Base-by-base conservation (phyloP, 345 rosid genomes). In the Ricinus communis region DNA sequence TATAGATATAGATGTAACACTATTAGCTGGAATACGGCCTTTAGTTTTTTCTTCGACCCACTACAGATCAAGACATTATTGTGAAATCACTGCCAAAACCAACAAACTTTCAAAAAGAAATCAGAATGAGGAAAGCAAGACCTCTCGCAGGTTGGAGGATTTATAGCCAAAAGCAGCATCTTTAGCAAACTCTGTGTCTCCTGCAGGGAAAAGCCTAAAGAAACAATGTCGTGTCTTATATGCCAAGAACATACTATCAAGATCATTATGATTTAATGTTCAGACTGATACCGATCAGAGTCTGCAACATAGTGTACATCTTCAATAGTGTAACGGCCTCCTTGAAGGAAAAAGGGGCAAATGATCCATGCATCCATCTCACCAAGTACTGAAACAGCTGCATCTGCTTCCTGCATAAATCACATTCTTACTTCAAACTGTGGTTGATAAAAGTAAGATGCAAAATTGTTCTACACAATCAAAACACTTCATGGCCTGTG, bases 321-420 rank as follows among this genome's bases (percentile, higher is more conserved):
- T 71, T 85, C 79, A 53, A 91, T 86, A 56, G 98, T 94, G 77
- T 88, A 91, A 54, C 98, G 97, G 69, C 97, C 98, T 78, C 96
- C 98, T 85, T 94, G 98, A 80, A 91, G 95, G 63, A 94, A 94
- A 80, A 94, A 94, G 11, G 98, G 98, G 81, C 97, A 94, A 73
- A 94, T 82, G 67, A 94, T 94, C 96, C 96, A 94, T 11, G 95
- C 86, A 58, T 94, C 98, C 89, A 94, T 84, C 81, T 94, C 87
- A 65, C 96, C 98, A 59, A 94, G 85, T 67, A 88, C 81, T 21
- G 98, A 91, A 80, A 84, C 85, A 77, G 85, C 97, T 69, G 97
- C 95, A 81, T 94, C 95, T 54, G 92, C 86, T 77, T 91, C 98
- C 98, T 94, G 79, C 67, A 77, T 56, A 80, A 63, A 67, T 50